A percentile compares a stretch with the other conserved stretches of the same genome.
phyloP scores from a whole-genome alignment of 2,329 filamentous ascomycete genomes.

The Trichoderma brevicompactum region DNA sequence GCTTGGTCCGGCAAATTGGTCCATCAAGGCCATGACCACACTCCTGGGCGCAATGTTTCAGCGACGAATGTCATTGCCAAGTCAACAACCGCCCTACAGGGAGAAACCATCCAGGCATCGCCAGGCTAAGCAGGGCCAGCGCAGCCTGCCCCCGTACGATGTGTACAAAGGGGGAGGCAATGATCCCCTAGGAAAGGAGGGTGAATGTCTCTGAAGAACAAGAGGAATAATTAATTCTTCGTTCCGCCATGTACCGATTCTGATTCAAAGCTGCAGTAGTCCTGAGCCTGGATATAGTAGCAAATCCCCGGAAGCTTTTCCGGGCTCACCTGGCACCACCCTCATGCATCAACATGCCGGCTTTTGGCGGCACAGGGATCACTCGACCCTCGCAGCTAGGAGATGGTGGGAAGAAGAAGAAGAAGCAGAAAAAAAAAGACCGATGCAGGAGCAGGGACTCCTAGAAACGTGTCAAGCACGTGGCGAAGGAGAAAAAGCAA shows the following conservation, averaged over 20 bases:
- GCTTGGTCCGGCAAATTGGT: background rate
- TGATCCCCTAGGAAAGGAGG: background rate
- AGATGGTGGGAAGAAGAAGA: background rate
- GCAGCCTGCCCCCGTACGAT: conserved; percentile 1
- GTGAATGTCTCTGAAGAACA: conserved; percentile 12
- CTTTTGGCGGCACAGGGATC: background rate
- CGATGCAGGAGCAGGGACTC: background rate
- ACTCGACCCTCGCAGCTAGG: conserved; percentile 4
- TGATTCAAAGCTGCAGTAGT: background rate
- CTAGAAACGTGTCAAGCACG: conserved; percentile 18
- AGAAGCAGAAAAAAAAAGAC: background rate
- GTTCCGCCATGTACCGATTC: background rate
- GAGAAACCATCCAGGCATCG: conserved; percentile 18
- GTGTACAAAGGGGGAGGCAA: conserved; percentile 6
- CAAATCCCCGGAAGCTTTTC: background rate
- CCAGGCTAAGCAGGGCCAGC: background rate
- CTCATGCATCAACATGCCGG: background rate
- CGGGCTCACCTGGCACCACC: background rate
- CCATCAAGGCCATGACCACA: conserved; percentile 4
- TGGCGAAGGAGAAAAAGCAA: conserved; percentile 6
- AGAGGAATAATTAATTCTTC: background rate
- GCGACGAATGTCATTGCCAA: conserved; percentile 36
- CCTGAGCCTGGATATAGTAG: background rate
- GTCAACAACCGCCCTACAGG: conserved; percentile 31
- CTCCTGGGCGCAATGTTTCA: conserved; percentile 30